phyloP scores from a whole-genome alignment of 257 asterid genomes.

The Lavandula angustifolia region DNA sequence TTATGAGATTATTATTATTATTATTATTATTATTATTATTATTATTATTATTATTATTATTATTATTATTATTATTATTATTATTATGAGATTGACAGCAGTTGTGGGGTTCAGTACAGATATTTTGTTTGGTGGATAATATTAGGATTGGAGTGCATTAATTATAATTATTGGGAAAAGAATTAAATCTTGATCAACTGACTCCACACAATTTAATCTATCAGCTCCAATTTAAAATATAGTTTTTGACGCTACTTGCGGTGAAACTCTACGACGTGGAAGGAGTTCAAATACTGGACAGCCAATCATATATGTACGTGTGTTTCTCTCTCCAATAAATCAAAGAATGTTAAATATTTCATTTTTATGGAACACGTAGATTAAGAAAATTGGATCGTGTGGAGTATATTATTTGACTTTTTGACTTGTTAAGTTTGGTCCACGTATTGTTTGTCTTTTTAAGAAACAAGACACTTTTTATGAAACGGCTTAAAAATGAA shows the following conservation, averaged over 20 bases:
- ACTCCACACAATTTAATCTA: constrained; percentile 29
- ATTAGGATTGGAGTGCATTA: constrained; percentile 15
- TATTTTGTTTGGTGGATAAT: constrained; percentile 68
- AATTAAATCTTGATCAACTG: constrained; percentile 16
- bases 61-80: too few species aligned
- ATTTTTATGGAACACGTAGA: too few species aligned
- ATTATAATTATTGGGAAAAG: constrained; percentile 23
- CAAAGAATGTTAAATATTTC: too few species aligned
- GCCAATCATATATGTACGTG: constrained; percentile 5
- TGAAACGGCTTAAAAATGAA: too few species aligned
- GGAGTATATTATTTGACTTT: too few species aligned
- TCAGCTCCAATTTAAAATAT: background rate
- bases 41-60: too few species aligned
- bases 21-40: too few species aligned
- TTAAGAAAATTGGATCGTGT: too few species aligned
- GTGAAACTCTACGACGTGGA: background rate
- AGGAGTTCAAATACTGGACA: background rate
- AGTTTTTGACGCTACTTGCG: background rate
- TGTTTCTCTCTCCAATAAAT: background rate
- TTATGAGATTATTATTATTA: too few species aligned
- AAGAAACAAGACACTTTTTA: too few species aligned
- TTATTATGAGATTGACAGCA: constrained; percentile 77
- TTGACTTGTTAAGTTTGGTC: too few species aligned
- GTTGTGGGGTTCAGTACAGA: constrained; percentile 70
- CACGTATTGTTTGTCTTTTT: too few species aligned